Conservation (phyloP, 2,329 filamentous ascomycete species). For the Zasmidium citrigriseum region DNA sequence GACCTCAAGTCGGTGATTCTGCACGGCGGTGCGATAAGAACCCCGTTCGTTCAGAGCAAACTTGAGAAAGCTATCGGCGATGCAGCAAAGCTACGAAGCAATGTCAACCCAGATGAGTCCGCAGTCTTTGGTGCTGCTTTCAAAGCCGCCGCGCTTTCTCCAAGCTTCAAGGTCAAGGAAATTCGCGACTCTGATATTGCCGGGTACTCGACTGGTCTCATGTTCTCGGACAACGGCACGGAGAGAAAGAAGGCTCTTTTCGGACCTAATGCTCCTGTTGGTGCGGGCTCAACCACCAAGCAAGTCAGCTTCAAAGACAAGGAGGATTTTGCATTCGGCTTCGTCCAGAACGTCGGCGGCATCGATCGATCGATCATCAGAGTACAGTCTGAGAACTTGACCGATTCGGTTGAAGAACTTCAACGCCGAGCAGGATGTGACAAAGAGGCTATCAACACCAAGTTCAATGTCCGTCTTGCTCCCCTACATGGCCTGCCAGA, state of each 20-base stretch:
- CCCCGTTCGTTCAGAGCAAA: constrained; percentile 89
- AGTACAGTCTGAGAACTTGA: constrained; percentile 81
- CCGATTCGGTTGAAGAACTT: constrained; percentile 74
- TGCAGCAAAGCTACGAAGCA: constrained; percentile 79
- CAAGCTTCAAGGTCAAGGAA: constrained; percentile 96
- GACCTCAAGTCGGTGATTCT: constrained; percentile 91
- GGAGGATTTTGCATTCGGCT: constrained; percentile 76
- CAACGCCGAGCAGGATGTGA: constrained; percentile 78
- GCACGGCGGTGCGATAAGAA: constrained; percentile 85
- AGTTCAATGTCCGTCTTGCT: constrained; percentile 73
- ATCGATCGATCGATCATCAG: constrained; percentile 62
- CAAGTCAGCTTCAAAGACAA: constrained; percentile 81
- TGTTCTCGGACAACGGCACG: constrained; percentile 68
- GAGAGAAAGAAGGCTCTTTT: constrained; percentile 80
- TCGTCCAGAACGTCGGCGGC: constrained; percentile 70
- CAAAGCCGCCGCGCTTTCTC: constrained; percentile 86
- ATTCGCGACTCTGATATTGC: constrained; percentile 80
- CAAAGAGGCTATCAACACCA: constrained; percentile 75
- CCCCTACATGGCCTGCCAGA: constrained; percentile 77
- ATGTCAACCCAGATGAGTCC: constrained; percentile 95
- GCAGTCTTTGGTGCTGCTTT: constrained; percentile 96
- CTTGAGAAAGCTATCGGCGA: constrained; percentile 75
- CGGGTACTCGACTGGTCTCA: constrained; percentile 72
- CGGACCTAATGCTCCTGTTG: constrained; percentile 72
- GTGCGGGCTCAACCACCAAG: constrained; percentile 63